Percentiles rank a stretch among this genome's conserved stretches.
phyloP scores from a whole-genome alignment of 352 stramenopile genomes.

The Hyphochytrium catenoides region DNA sequence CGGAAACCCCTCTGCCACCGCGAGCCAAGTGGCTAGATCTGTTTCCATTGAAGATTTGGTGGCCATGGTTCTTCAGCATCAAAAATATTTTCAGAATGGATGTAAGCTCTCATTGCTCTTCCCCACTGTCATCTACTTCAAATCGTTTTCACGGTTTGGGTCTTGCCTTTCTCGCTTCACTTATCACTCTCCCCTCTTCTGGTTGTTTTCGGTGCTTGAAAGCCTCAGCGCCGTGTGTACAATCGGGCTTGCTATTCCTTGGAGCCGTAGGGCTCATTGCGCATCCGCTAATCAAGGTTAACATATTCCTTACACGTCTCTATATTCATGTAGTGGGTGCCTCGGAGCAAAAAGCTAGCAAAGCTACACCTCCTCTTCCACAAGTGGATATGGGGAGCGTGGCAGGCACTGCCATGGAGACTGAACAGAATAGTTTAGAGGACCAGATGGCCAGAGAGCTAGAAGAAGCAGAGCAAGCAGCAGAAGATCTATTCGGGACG shows the following conservation, averaged over 20 bases:
- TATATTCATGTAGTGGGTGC: neutral
- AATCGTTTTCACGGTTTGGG: no score
- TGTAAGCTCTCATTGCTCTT: no score
- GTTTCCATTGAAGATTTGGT: constrained; percentile 63
- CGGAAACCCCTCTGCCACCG: neutral
- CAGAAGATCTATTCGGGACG: constrained; percentile 57
- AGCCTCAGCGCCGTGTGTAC: no score
- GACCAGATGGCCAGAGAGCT: constrained; percentile 58
- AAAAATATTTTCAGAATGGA: constrained; percentile 62
- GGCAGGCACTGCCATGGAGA: constrained; percentile 12
- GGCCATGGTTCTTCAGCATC: constrained; percentile 59
- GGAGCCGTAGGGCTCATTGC: constrained; percentile 7
- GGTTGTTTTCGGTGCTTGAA: constrained; percentile 6
- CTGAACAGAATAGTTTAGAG: no score
- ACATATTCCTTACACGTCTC: neutral
- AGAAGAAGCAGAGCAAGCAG: constrained; percentile 36
- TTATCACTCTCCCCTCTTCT: constrained; percentile 1
- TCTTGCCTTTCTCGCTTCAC: no score
- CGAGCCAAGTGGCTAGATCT: constrained; percentile 10
- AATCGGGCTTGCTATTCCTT: constrained; percentile 18
- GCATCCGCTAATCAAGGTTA: constrained; percentile 6
- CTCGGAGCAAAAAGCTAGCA: neutral
- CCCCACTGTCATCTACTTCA: no score
- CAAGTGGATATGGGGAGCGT: neutral
- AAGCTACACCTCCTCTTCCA: neutral